Evolutionary conservation across 768 basidiomycete species (phyloP), one percentile per base, ranked within the genome.

Genomic region (Obba rivulosa): DNA sequence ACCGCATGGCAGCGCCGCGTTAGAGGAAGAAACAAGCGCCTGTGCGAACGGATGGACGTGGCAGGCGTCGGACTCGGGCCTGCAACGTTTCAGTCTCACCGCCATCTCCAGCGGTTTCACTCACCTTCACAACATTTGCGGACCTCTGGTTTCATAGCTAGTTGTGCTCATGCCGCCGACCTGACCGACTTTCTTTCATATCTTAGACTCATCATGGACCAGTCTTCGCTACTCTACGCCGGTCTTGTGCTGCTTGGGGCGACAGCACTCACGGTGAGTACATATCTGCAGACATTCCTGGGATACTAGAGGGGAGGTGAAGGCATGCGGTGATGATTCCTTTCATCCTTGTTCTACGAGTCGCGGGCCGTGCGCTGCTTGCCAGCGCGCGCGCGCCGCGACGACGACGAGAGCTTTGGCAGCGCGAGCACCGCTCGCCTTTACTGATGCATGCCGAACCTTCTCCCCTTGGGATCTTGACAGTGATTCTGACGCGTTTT

Each of bases 261-360:
- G 17, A 49, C 55, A 11, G 34, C 56, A 24, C 46, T 55, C 39
- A 58, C 58, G 23, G 62, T 64, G 24, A 57, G 62, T 60, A 25
- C 18, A 41, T 17, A 18, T 45, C 31, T 18, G 24, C n/a, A 13
- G 28, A 23, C 47, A 18, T 17, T 35, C 25, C 18, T 21, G 17
- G 40, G 25, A 21, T 21, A 35, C 13, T 8, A 34, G 21, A 3
- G 37, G 18, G 35, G 13, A 31, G 24, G 18, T 13, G 14, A 21
- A 21, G n/a, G 40, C 34, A 46, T 43, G 43, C 37, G 38, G 62
- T 53, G 87, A 87, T 87, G 83, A 79, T 70, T 56, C 66, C 70
- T 65, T 78, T 87, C 88, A 91, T 91, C 87, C 87, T 91, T 91
- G 87, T 91, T 90, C 87, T 90, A 85, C 73, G 88, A 90, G 83